Base-by-base conservation (phyloP, 345 rosid species). In the Hypericum androsaemum region DNA sequence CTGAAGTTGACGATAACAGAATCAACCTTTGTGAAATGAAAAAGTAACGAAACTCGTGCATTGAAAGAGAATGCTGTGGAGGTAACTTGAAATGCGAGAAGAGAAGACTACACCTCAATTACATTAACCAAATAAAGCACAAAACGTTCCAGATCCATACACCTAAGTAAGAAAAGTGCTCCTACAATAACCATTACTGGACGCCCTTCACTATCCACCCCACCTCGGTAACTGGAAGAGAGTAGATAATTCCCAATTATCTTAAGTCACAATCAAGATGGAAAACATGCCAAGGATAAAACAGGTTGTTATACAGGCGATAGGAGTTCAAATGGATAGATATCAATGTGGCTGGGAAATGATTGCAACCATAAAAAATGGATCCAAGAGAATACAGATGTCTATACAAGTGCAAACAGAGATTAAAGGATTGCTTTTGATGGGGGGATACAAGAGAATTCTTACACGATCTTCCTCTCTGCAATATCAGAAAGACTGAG, bases 121-220 rank as follows among this genome's bases (percentile, higher is more conserved):
- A 83, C 98, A 86, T 88, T 92, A 38, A 83, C 65, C 54, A 92
- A 80, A 74, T 85, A 71, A 61, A 74, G 82, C 63, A 88, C 76
- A 68, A 92, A 92, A 40, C 87, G 84, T 66, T 92, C 97, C 47
- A 92, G 81, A 64, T 92, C 86, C 70, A 92, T 94, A 68, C 98
- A 92, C 41, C 98, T 80, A 58, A 88, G 71, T 70, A 92, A 74
- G 71, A 92, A 83, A 63, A 88, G 98, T 42, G 98, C 98, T 69
- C 98, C 98, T 65, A 92, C 98, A 61, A 92, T 77, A 41, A 92
- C 97, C 86, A 92, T 81, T 13, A 92, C 94, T 45, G 97, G 96
- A 39, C 63, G 86, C 43, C 95, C 98, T 67, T 92, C 95, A 12
- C 81, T 78, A 63, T 92, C 98, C 39, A 88, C 97, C 45, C 98